A percentile compares a stretch with the other conserved stretches of the same genome.
phyloP scores from a whole-genome alignment of 2,329 filamentous ascomycete genomes.

The Cladorrhinum sp. region DNA sequence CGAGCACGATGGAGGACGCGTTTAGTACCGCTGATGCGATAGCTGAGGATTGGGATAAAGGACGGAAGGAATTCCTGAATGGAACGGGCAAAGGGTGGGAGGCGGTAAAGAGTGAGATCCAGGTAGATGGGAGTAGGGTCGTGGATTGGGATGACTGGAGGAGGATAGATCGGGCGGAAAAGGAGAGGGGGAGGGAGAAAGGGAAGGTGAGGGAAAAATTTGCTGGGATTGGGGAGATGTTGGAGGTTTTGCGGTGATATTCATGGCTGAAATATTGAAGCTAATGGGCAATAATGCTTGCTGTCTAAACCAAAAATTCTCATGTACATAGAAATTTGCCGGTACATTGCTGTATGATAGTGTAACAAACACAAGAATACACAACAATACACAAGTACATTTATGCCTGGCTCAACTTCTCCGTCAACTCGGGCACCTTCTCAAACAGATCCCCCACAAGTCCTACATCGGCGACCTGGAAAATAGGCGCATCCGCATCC shows the following conservation, averaged over 20 bases:
- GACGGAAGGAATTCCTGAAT: slow-evolving; percentile 38
- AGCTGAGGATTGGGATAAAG: slow-evolving; percentile 66
- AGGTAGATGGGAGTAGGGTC: slow-evolving; percentile 41
- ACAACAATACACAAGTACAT: no score
- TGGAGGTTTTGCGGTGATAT: slow-evolving; percentile 45
- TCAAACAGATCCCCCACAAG: slow-evolving; percentile 95
- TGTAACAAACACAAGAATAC: not conserved
- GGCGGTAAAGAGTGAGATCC: slow-evolving; percentile 63
- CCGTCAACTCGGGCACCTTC: slow-evolving; percentile 90
- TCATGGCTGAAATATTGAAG: not conserved
- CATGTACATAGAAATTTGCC: slow-evolving; percentile 6
- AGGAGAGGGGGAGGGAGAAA: slow-evolving; percentile 56
- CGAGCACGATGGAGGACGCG: slow-evolving; percentile 91
- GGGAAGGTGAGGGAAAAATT: slow-evolving; percentile 81
- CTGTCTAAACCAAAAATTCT: slow-evolving; percentile 4
- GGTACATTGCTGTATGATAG: slow-evolving; percentile 22
- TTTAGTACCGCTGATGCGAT: slow-evolving; percentile 87
- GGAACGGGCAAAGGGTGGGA: slow-evolving; percentile 66
- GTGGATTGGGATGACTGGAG: slow-evolving; percentile 84
- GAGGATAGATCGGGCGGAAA: slow-evolving; percentile 78
- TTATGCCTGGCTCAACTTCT: slow-evolving; percentile 72
- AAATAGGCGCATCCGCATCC: slow-evolving; percentile 93
- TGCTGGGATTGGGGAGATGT: slow-evolving; percentile 55
- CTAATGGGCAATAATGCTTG: not conserved
- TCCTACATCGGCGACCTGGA: slow-evolving; percentile 95